These are phyloP conservation scores for Dalbergia oliveri DNA, from an alignment of 306 rosid genomes.

Conservation along the genomic window DNA sequence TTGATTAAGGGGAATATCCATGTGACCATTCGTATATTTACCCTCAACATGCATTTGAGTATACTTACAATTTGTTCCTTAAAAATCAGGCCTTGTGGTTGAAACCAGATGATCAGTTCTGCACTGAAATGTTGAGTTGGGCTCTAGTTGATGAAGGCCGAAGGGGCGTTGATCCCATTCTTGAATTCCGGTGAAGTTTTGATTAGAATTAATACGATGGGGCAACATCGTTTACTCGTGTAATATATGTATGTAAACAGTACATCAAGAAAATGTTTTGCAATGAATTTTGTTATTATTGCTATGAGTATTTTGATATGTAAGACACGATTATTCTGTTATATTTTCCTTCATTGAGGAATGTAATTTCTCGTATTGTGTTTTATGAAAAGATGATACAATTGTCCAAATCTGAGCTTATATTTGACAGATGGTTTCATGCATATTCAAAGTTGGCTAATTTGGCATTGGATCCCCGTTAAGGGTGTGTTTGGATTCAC, in stretches of 20 bases:
- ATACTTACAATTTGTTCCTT: constrained; percentile 38
- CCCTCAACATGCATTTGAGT: constrained; percentile 37
- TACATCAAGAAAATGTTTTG: constrained; percentile 29
- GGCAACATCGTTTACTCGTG: not conserved
- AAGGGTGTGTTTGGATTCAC: too few species aligned
- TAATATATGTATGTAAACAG: constrained; percentile 44
- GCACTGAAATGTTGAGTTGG: constrained; percentile 88
- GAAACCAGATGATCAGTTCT: constrained; percentile 86
- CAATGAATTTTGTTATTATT: constrained; percentile 6
- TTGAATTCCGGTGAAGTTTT: constrained; percentile 49
- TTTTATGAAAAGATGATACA: not conserved
- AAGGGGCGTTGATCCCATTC: constrained; percentile 51
- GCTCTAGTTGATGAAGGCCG: constrained; percentile 83
- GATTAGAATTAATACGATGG: constrained; percentile 47
- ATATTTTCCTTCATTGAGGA: not conserved
- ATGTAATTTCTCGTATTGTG: not conserved
- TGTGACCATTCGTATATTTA: constrained; percentile 23
- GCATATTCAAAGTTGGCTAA: not conserved
- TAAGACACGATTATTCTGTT: not conserved
- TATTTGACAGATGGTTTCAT: not conserved
- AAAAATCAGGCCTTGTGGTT: constrained; percentile 84
- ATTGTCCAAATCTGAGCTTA: not conserved
- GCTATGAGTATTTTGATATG: not conserved
- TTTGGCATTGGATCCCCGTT: too few species aligned
- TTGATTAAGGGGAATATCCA: not conserved